Evolutionary conservation across 495 filamentous ascomycete genomes (phyloP).

Genomic region (Talaromyces ruber): DNA sequence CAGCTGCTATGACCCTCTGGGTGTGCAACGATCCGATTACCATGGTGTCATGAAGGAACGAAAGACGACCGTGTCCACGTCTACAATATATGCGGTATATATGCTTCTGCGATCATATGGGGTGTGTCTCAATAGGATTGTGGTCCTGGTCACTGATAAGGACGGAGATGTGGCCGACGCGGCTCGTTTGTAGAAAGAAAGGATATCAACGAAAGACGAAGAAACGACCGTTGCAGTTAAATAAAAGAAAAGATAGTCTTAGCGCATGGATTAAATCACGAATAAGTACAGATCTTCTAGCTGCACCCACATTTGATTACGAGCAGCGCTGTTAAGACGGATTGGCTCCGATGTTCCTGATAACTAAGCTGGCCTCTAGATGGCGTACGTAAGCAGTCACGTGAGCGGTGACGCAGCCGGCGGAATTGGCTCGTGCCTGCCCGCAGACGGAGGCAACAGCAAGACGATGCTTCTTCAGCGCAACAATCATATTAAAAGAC

Average conservation of each 20-base stretch:
- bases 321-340: not conserved
- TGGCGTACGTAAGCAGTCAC: not conserved
- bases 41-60: slow-evolving; percentile 14
- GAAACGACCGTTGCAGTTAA: not conserved
- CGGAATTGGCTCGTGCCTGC: not conserved
- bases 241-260: not conserved
- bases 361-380: not conserved
- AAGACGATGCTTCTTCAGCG: not conserved
- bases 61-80: not conserved
- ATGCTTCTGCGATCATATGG: not conserved
- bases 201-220: not conserved
- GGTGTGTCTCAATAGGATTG: not conserved
- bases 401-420: slow-evolving; percentile 2
- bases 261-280: not conserved
- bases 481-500: not conserved
- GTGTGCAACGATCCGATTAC: slow-evolving; percentile 18
- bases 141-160: not conserved
- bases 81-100: not conserved
- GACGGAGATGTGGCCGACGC: not conserved
- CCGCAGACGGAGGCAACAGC: not conserved
- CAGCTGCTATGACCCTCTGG: slow-evolving; percentile 60
- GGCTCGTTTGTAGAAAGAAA: not conserved
- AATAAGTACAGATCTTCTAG: not conserved
- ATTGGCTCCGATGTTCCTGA: not conserved
- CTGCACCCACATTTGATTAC: not conserved